phyloP scores from a whole-genome alignment of 495 filamentous ascomycete species.

The Physcia stellaris region DNA sequence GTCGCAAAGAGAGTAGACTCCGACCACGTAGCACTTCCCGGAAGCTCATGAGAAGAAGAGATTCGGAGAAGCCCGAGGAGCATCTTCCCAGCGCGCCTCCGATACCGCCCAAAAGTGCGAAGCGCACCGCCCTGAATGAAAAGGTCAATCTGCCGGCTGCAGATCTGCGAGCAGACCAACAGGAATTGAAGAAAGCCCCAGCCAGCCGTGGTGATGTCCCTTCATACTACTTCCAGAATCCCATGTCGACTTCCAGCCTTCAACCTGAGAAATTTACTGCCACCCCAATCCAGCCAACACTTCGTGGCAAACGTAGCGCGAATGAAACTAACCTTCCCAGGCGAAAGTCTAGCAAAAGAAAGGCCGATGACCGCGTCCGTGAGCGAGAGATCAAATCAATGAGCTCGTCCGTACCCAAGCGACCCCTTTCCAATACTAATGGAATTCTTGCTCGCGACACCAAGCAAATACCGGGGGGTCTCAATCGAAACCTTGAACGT shows the following conservation, averaged over 20 bases:
- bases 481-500: constrained; percentile 46
- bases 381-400: constrained; percentile 83
- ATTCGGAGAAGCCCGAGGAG: constrained; percentile 20
- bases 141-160: constrained; percentile 15
- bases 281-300: constrained; percentile 45
- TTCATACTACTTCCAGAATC: constrained; percentile 33
- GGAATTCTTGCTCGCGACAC: constrained; percentile 49
- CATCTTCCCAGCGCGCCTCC: constrained; percentile 14
- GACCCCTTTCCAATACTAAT: constrained; percentile 39
- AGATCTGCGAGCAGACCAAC: constrained; percentile 18
- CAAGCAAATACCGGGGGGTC: constrained; percentile 41
- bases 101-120: constrained; percentile 15
- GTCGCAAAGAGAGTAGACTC: constrained; percentile 29
- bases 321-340: constrained; percentile 40
- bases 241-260: constrained; percentile 29
- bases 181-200: constrained; percentile 21
- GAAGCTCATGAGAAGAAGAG: constrained; percentile 13
- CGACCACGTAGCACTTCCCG: constrained; percentile 23
- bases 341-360: constrained; percentile 66
- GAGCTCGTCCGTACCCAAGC: constrained; percentile 51
- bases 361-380: constrained; percentile 54
- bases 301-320: constrained; percentile 46
- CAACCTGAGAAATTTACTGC: constrained; percentile 26
- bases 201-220: constrained; percentile 20
- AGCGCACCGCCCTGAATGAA: constrained; percentile 14